Evolutionary conservation across 495 filamentous ascomycete species (phyloP).

Genomic region (Penicillium goetzii): DNA sequence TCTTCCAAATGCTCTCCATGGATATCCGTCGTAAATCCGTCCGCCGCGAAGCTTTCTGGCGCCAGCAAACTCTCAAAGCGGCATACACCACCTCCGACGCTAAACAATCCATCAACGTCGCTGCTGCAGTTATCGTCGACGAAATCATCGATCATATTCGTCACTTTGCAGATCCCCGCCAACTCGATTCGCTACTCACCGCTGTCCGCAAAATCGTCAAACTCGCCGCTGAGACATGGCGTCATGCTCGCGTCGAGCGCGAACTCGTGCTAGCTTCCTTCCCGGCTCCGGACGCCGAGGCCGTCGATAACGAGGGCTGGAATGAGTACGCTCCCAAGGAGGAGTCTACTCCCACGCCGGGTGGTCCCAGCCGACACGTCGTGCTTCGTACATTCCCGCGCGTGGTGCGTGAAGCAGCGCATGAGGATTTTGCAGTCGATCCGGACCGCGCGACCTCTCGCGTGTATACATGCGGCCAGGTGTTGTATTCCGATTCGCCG

Average conservation of each 20-base stretch:
- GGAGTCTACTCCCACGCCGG: constrained; percentile 8
- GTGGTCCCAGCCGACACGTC: constrained; percentile 37
- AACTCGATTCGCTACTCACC: constrained; percentile 54
- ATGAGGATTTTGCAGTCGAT: constrained; percentile 54
- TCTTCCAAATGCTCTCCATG: constrained; percentile 64
- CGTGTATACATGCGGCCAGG: constrained; percentile 55
- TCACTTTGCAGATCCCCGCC: constrained; percentile 59
- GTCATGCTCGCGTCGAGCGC: constrained; percentile 64
- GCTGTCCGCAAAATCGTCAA: constrained; percentile 64
- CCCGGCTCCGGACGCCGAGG: constrained; percentile 50
- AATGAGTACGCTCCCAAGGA: constrained; percentile 43
- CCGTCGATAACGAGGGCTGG: constrained; percentile 50
- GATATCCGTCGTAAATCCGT: constrained; percentile 65
- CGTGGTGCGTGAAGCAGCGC: constrained; percentile 58
- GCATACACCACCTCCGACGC: constrained; percentile 65
- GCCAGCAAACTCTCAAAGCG: constrained; percentile 65
- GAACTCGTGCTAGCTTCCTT: constrained; percentile 62
- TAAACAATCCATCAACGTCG: constrained; percentile 64
- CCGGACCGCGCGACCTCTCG: constrained; percentile 43
- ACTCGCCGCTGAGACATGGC: constrained; percentile 66
- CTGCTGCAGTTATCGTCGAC: constrained; percentile 62
- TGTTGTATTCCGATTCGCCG: constrained; percentile 59
- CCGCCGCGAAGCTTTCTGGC: constrained; percentile 65
- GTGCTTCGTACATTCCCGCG: constrained; percentile 60
- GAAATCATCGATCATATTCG: constrained; percentile 62